Evolutionary conservation across 108 stramenopile species (phyloP), one percentile per base, ranked within the genome.

Genomic region (Skeletonema menzelii): DNA sequence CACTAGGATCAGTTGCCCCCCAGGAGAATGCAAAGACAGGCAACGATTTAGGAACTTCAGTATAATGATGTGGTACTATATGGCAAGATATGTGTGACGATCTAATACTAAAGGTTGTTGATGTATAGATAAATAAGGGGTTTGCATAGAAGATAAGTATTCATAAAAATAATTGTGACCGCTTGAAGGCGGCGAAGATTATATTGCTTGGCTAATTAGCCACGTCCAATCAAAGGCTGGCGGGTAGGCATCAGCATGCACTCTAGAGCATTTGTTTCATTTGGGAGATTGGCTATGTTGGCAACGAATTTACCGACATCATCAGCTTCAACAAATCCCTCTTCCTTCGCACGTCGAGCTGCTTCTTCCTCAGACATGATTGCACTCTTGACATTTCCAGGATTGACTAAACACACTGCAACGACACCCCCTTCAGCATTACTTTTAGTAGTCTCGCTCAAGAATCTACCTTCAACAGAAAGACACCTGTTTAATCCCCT

Each of bases 281-380:
- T 73, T n/a, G 76, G 76, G 20, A 82, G 38, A 70, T 71, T 72
- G 10, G 76, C 80, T 22, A 82, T 74, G 27, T 47, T 66, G 24
- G 69, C 80, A 38, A 82, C 76, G 47, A 58, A 64, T 20, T 56
- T 64, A 4, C 63, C 80, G 35, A 82, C 53, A 31, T 77, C 80
- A 66, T 82, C 65, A 11, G 72, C 71, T 22, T 82, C 80, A 11
- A 82, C 72, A 67, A 82, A 77, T 8, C 80, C 80, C 30, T 82
- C 80, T 12, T 77, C 76, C 44, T 42, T 65, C 27, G 72, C 70
- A 44, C 80, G 55, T 8, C 76, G 30, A 12, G 61, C 76, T 13
- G 62, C 62, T 53, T 77, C 76, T 53, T 82, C 71, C 8, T 47
- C 35, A 0, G 80, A 72, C 80, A 81, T 76, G 60, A 81, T 75